A percentile compares a stretch with the other conserved stretches of the same genome.
Conservation (phyloP, 371 early-diverging fungal species). For the Mortierella sp. region DNA sequence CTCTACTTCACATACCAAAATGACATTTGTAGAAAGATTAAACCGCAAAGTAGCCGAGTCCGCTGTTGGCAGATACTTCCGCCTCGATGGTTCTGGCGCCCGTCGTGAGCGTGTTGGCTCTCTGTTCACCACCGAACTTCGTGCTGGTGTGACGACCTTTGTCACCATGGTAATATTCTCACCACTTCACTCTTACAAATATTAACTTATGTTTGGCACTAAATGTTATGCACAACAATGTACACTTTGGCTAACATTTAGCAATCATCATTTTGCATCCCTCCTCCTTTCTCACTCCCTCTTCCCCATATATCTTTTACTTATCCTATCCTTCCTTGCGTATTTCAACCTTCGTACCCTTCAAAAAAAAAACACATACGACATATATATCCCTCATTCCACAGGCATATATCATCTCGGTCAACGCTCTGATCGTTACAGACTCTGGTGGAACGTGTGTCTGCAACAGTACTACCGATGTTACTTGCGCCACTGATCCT, state of each 20-base stretch:
- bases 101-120: constrained; percentile 69
- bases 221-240: neutral
- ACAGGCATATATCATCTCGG: constrained; percentile 74
- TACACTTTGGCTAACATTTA: neutral
- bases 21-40: constrained; percentile 47
- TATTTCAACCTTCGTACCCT: neutral
- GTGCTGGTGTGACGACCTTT: constrained; percentile 79
- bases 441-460: constrained; percentile 84
- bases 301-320: neutral
- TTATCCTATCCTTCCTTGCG: no score
- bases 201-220: neutral
- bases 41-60: constrained; percentile 68
- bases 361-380: neutral
- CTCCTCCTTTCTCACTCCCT: neutral
- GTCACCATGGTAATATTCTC: constrained; percentile 69
- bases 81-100: constrained; percentile 73
- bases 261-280: neutral
- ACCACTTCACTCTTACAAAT: neutral
- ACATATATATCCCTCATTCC: neutral
- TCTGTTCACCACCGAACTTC: constrained; percentile 73
- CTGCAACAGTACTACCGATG: constrained; percentile 59
- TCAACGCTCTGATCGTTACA: constrained; percentile 79
- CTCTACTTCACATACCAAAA: constrained; percentile 8
- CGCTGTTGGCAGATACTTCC: constrained; percentile 69
- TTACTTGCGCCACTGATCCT: constrained; percentile 57